Conservation (phyloP, 108 stramenopile species). For the Nannochloropsis salina region DNA sequence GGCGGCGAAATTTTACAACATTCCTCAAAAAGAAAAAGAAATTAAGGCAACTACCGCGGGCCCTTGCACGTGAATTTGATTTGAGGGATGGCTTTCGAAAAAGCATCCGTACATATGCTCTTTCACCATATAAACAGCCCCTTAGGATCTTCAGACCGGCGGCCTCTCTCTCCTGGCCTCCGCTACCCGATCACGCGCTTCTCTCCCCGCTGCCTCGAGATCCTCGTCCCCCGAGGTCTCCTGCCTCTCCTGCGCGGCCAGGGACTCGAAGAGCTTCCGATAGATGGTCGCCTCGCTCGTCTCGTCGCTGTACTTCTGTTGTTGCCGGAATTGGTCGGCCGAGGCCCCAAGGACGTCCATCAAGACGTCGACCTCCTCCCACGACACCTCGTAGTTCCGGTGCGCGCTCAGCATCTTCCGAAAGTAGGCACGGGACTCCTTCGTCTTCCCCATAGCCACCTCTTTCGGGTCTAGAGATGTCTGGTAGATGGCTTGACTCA, state of each 20-base stretch:
- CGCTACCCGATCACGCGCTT: too few species aligned
- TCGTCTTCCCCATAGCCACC: neutral
- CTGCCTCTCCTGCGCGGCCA: neutral
- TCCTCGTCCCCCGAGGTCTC: too few species aligned
- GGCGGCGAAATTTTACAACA: too few species aligned
- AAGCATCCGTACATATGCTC: too few species aligned
- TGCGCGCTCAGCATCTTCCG: neutral
- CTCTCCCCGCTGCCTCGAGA: too few species aligned
- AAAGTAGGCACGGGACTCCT: neutral
- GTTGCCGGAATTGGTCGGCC: slow-evolving; percentile 10
- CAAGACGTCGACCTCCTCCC: neutral
- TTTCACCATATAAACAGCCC: too few species aligned
- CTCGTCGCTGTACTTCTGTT: neutral
- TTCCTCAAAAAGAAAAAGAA: too few species aligned
- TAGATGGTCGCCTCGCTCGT: neutral
- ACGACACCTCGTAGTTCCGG: neutral
- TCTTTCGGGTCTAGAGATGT: neutral
- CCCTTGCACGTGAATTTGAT: too few species aligned
- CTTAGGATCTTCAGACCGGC: too few species aligned
- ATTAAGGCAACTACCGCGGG: too few species aligned
- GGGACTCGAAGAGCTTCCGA: neutral
- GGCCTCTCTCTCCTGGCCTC: too few species aligned
- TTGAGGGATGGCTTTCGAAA: too few species aligned
- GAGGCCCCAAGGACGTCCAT: neutral
- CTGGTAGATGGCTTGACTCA: neutral